Evolutionary conservation across 1,284 basidiomycete species (phyloP), one percentile per base, ranked within the genome.

Genomic region (Phellinidium pouzarii): DNA sequence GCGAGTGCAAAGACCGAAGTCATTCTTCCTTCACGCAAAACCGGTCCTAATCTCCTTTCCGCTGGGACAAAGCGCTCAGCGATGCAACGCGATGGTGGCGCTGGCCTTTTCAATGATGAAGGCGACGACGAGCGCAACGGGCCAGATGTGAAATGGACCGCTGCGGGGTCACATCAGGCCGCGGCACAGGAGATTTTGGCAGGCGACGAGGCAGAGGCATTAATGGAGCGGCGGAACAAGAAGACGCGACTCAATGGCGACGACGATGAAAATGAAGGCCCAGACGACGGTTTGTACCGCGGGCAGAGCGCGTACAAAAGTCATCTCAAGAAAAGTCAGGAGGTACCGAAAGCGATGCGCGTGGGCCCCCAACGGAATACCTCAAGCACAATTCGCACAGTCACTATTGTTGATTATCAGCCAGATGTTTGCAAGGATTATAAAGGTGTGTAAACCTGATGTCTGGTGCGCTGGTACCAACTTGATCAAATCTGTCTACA

Each of bases 361-460:
- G 80, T 91, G 4, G 93, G 91, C 1, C 93, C 93, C 41, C 90
- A 94, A 64, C 72, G 87, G 52, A 73, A 75, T 54, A 85, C 77
- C 42, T 80, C 82, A 6, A 87, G 74, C 62, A 97, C 95, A 54
- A 94, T 99, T 59, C 80, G 93, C 53, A 94, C 91, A 1, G 94
- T 97, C 50, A 98, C 95, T 0, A 84, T 98, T 53, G 80, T 93
- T 47, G 96, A 99, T 73, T 99, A 98, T 70, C 96, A 99, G 70
- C 95, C 96, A 2, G 95, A 98, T 64, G 91, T 98, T 19, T 99
- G 96, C 71, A 99, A 99, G 69, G 94, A 98, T 69, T 99, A 99
- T 71, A 98, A 97, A 82, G 91, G 90, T 90, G 59, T 55, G 79
- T 73, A 34, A 8, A 38, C 9, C 26, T 20, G 58, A 36, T 50